Evolutionary conservation across 1,284 basidiomycete species (phyloP).

Genomic region (Moesziomyces parantarcticus): DNA sequence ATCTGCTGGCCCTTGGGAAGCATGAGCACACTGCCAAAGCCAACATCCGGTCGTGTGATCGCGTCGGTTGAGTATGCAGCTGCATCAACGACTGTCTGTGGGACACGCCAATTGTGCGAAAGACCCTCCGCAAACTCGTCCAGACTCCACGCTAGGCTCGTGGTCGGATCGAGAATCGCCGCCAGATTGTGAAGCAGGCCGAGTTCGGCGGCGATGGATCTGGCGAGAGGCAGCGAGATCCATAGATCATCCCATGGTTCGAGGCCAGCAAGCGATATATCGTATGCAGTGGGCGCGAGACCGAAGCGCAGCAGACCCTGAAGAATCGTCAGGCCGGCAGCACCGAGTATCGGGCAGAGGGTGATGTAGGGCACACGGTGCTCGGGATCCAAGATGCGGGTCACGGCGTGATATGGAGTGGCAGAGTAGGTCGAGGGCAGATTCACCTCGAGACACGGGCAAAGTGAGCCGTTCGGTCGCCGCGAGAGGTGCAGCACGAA

Average conservation of each 20-base stretch:
- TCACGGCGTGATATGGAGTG: slow-evolving; percentile 4
- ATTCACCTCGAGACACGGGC: slow-evolving; percentile 24
- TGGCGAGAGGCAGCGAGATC: slow-evolving; percentile 25
- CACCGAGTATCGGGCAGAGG: slow-evolving; percentile 24
- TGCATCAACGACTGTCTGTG: slow-evolving; percentile 12
- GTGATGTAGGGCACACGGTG: slow-evolving; percentile 37
- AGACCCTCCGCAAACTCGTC: slow-evolving; percentile 24
- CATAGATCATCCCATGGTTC: slow-evolving; percentile 49
- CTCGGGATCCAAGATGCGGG: slow-evolving; percentile 47
- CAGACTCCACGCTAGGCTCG: slow-evolving; percentile 23
- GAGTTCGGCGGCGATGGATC: slow-evolving; percentile 10
- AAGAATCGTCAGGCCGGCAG: slow-evolving; percentile 17
- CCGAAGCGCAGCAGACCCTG: slow-evolving; percentile 31
- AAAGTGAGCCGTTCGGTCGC: slow-evolving; percentile 28
- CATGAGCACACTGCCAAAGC: slow-evolving; percentile 5
- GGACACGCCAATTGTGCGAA: slow-evolving; percentile 43
- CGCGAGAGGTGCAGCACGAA: slow-evolving; percentile 30
- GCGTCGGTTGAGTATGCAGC: slow-evolving; percentile 29
- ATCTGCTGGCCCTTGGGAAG: slow-evolving; percentile 29
- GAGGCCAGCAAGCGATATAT: slow-evolving; percentile 31
- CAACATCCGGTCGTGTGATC: slow-evolving; percentile 8
- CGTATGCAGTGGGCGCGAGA: slow-evolving; percentile 8
- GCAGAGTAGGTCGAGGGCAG: not conserved
- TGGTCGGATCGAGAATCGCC: slow-evolving; percentile 16
- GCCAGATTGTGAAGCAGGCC: slow-evolving; percentile 2